Evolutionary conservation across 768 basidiomycete species (phyloP), one percentile per base, ranked within the genome.

Genomic region (Piloderma croceum): DNA sequence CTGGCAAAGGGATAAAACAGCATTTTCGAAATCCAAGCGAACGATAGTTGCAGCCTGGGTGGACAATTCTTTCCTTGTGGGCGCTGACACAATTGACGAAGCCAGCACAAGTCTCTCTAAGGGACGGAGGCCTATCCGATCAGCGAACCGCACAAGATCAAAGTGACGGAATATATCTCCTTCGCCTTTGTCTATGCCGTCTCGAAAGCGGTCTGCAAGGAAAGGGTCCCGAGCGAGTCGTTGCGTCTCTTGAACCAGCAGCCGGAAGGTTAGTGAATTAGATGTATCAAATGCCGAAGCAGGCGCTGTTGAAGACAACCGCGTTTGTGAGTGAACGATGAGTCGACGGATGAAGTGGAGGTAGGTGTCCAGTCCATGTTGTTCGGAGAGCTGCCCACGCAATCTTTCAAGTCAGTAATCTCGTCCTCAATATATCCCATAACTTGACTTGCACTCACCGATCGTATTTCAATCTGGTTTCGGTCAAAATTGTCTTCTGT

Each of bases 401-500:
- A 56, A 36, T 44, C n/a, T n/a, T n/a, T n/a, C n/a, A n/a, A n/a
- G n/a, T n/a, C n/a, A n/a, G n/a, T n/a, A n/a, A n/a, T n/a, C n/a
- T n/a, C n/a, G n/a, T n/a, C n/a, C n/a, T n/a, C n/a, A n/a, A n/a
- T n/a, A n/a, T n/a, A n/a, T n/a, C n/a, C n/a, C n/a, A n/a, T n/a
- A n/a, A n/a, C n/a, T n/a, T n/a, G n/a, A n/a, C n/a, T n/a, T n/a
- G n/a, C 25, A 74, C 91, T 53, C 59, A 97, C 94, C 42, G 89
- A 90, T 58, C 90, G 83, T 55, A 99, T 96, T 70, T 99, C 93
- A 42, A 79, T 68, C 60, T 92, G 84, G 65, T 96, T 90, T 59
- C 89, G 79, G 59, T 90, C 89, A 60, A 90, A 99, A 66, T 91
- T 92, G 55, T 98, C 94, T 67, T 98, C 94, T 44, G 90, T 91